A percentile compares a stretch with the other conserved stretches of the same genome.
Conservation (phyloP, 495 filamentous ascomycete species). For the Penicillium arizonense region DNA sequence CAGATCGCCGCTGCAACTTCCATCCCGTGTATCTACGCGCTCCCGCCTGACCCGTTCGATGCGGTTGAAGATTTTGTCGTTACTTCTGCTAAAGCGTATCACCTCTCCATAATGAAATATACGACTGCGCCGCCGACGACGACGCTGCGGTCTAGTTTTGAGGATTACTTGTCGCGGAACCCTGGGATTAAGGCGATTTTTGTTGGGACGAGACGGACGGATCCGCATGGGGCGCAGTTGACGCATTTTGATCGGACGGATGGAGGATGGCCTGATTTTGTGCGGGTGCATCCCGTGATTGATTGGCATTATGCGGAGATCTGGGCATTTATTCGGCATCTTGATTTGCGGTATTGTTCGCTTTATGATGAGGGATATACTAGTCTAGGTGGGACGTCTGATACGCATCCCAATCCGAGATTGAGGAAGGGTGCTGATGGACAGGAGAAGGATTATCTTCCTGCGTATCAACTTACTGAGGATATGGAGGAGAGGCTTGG, state of each 20-base stretch:
- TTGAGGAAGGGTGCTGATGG: slow-evolving; percentile 48
- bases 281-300: slow-evolving; percentile 91
- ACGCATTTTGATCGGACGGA: slow-evolving; percentile 85
- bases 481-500: slow-evolving; percentile 86
- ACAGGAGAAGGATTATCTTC: slow-evolving; percentile 55
- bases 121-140: slow-evolving; percentile 52
- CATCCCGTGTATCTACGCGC: slow-evolving; percentile 86
- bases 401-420: slow-evolving; percentile 87
- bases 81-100: slow-evolving; percentile 60
- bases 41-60: slow-evolving; percentile 73
- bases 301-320: slow-evolving; percentile 98
- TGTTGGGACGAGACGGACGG: slow-evolving; percentile 87
- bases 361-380: slow-evolving; percentile 88
- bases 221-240: slow-evolving; percentile 80
- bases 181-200: slow-evolving; percentile 75
- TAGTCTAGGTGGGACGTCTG: slow-evolving; percentile 80
- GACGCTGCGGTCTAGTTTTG: slow-evolving; percentile 64
- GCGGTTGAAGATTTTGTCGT: slow-evolving; percentile 84
- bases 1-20: slow-evolving; percentile 9
- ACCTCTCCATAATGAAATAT: slow-evolving; percentile 75
- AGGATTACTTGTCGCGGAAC: slow-evolving; percentile 65
- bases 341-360: slow-evolving; percentile 75
- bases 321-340: slow-evolving; percentile 83
- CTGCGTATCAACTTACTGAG: slow-evolving; percentile 82
- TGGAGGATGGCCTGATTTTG: slow-evolving; percentile 85